Conservation (phyloP, 352 stramenopile species). For the Heterotrichella gracilis region DNA sequence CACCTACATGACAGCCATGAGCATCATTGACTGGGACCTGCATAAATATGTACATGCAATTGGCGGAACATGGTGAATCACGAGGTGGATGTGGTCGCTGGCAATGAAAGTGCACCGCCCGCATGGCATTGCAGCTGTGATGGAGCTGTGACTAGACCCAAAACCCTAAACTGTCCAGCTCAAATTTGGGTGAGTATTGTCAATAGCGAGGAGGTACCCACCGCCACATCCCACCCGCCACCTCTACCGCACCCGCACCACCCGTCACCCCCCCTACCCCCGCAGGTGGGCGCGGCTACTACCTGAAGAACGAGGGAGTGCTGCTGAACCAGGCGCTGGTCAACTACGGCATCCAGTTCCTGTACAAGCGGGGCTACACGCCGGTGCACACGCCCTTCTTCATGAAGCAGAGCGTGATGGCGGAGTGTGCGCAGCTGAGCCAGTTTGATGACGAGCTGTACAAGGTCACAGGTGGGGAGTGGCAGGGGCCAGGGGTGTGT, state of each 20-base stretch:
- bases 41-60: too few species aligned
- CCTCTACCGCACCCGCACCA: slow-evolving; percentile 21
- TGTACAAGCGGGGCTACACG: slow-evolving; percentile 67
- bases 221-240: neutral
- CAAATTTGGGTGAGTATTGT: too few species aligned
- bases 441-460: slow-evolving; percentile 99
- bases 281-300: slow-evolving; percentile 87
- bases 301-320: slow-evolving; percentile 83
- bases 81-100: too few species aligned
- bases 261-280: slow-evolving; percentile 54
- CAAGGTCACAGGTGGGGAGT: slow-evolving; percentile 73
- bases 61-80: too few species aligned
- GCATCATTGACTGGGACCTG: too few species aligned
- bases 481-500: too few species aligned
- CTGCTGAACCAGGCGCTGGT: slow-evolving; percentile 94
- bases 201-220: neutral
- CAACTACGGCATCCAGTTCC: slow-evolving; percentile 83
- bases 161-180: too few species aligned
- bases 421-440: slow-evolving; percentile 79
- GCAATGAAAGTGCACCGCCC: too few species aligned
- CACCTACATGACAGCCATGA: too few species aligned
- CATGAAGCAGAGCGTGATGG: slow-evolving; percentile 98
- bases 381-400: slow-evolving; percentile 95
- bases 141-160: too few species aligned
- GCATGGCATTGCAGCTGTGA: too few species aligned